A percentile compares a stretch with the other conserved stretches of the same genome.
phyloP scores from a whole-genome alignment of 306 rosid species.

The Castanea sativa region DNA sequence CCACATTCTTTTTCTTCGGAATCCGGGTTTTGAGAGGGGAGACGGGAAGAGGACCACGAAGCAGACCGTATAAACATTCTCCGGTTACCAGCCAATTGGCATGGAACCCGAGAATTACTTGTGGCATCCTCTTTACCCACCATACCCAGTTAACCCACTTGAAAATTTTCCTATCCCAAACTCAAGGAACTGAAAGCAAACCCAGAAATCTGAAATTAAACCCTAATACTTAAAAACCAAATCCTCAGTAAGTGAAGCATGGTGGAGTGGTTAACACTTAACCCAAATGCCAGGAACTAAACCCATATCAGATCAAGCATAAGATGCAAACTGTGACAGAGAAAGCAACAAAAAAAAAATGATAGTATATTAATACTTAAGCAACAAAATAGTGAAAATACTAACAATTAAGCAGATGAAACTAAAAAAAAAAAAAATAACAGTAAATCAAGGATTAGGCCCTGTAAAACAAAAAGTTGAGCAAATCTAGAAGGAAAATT shows the following conservation, averaged over 20 bases:
- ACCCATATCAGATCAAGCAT: conserved; percentile 41
- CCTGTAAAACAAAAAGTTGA: not conserved
- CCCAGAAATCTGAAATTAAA: conserved; percentile 17
- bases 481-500: not conserved
- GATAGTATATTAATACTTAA: not conserved
- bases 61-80: conserved; percentile 89
- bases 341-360: not conserved
- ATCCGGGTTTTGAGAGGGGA: conserved; percentile 47
- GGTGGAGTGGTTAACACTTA: conserved; percentile 7
- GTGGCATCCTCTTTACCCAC: conserved; percentile 75
- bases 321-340: conserved; percentile 24
- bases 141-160: conserved; percentile 49
- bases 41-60: conserved; percentile 85
- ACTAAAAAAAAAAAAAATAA: not conserved
- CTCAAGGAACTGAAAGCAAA: not conserved
- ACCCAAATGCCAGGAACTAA: conserved; percentile 31
- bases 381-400: not conserved
- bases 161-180: not conserved
- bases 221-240: conserved; percentile 17
- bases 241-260: conserved; percentile 15
- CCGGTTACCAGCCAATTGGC: conserved; percentile 50
- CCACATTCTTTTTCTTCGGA: conserved; percentile 35
- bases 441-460: conserved; percentile 1
- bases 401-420: not conserved
- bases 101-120: conserved; percentile 41